Conservation (phyloP, 129 eudicot species). For the Flaveria linearis region DNA sequence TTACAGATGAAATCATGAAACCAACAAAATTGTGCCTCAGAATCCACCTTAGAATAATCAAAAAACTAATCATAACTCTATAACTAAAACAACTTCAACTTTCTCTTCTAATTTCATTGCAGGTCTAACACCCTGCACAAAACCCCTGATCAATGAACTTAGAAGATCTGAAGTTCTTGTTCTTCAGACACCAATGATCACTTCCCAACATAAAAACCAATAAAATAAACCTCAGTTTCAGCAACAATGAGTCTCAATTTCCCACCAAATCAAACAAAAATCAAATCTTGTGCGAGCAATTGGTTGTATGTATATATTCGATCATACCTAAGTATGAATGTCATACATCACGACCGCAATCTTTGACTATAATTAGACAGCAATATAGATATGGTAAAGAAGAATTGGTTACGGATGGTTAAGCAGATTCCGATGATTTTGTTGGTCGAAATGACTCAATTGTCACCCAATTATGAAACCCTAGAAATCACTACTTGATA, state of each 20-base stretch:
- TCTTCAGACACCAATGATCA: neutral
- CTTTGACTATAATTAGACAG: neutral
- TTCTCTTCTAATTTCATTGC: neutral
- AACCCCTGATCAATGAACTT: slow-evolving; percentile 22
- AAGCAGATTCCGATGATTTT: slow-evolving; percentile 27
- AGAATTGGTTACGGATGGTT: slow-evolving; percentile 33
- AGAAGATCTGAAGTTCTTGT: too few species aligned
- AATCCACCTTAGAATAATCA: neutral
- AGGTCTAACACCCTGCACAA: slow-evolving; percentile 16
- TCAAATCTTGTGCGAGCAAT: neutral
- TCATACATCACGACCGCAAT: slow-evolving; percentile 12
- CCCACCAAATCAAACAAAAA: slow-evolving; percentile 8
- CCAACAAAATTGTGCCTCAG: neutral
- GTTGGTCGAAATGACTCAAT: slow-evolving; percentile 18
- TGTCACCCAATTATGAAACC: slow-evolving; percentile 37
- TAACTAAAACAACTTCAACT: slow-evolving; percentile 11
- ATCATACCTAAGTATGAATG: slow-evolving; percentile 24
- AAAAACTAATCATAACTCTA: neutral
- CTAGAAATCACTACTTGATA: slow-evolving; percentile 27
- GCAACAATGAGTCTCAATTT: neutral
- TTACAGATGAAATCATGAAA: too few species aligned
- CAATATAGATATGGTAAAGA: slow-evolving; percentile 17
- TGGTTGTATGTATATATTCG: slow-evolving; percentile 19
- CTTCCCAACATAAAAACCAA: slow-evolving; percentile 18
- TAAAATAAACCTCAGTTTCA: neutral